These are phyloP conservation scores for Cupressus sempervirens DNA, from an alignment of 75 land plant genomes.

Conservation along the genomic window DNA sequence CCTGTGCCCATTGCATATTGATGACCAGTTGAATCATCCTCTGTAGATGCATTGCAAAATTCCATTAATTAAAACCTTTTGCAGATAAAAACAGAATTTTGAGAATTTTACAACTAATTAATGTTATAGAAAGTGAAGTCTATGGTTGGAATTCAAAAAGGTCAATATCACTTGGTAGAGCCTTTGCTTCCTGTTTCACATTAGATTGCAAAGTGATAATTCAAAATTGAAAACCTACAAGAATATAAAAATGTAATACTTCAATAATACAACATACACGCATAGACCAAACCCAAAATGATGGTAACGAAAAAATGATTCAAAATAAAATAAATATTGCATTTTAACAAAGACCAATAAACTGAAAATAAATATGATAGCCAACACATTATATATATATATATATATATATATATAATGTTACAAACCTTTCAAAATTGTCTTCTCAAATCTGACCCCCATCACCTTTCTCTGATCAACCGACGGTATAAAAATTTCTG, in stretches of 20 bases:
- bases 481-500: conserved; percentile 56
- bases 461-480: conserved; percentile 35
- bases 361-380: not conserved
- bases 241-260: not conserved
- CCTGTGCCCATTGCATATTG: conserved; percentile 81
- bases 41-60: conserved; percentile 19
- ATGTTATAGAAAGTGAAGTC: not conserved
- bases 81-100: not conserved
- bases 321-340: not conserved
- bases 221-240: not conserved
- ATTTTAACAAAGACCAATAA: not conserved
- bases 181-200: not conserved
- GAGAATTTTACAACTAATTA: not conserved
- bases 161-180: not conserved
- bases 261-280: not conserved
- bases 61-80: not conserved
- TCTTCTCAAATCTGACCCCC: conserved; percentile 81
- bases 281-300: not conserved
- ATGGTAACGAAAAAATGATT: not conserved
- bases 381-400: not conserved
- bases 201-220: not conserved
- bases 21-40: conserved; percentile 29
- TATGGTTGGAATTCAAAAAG: not conserved
- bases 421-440: conserved; percentile 60
- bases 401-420: too few relatives aligned